Conservation (phyloP, 2,329 filamentous ascomycete species). For the Fusarium penzigii region DNA sequence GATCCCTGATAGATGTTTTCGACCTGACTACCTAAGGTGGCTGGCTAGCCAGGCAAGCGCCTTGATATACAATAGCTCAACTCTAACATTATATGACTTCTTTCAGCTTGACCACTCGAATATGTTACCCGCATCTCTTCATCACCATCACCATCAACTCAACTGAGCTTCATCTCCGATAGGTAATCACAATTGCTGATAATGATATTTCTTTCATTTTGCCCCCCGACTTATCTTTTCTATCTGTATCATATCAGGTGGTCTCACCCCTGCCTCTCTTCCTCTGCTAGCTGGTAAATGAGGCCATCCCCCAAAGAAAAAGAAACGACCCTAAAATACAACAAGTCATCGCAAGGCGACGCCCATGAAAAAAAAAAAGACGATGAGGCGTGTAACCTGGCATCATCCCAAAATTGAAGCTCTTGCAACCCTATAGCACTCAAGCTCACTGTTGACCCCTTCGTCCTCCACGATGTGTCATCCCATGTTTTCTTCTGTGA, state of each 20-base stretch:
- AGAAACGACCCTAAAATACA: not conserved
- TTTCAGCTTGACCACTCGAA: too few relatives aligned
- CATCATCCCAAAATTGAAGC: not conserved
- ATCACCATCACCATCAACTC: not conserved
- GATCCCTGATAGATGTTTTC: too few relatives aligned
- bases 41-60: too few relatives aligned
- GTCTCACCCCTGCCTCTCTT: not conserved
- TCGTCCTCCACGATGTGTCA: slow-evolving; percentile 2
- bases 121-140: not conserved
- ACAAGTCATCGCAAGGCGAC: not conserved
- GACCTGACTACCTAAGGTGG: too few relatives aligned
- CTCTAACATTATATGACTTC: too few relatives aligned
- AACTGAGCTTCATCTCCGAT: not conserved
- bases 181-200: not conserved
- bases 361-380: not conserved
- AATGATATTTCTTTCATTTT: not conserved
- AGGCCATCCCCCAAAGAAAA: not conserved
- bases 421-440: not conserved
- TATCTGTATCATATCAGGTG: not conserved
- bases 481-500: slow-evolving; percentile 7
- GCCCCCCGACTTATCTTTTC: not conserved
- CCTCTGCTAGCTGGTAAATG: not conserved
- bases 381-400: not conserved
- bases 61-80: too few relatives aligned
- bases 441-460: not conserved